Evolutionary conservation across 495 filamentous ascomycete species (phyloP).

Genomic region (Neurospora cerealis): DNA sequence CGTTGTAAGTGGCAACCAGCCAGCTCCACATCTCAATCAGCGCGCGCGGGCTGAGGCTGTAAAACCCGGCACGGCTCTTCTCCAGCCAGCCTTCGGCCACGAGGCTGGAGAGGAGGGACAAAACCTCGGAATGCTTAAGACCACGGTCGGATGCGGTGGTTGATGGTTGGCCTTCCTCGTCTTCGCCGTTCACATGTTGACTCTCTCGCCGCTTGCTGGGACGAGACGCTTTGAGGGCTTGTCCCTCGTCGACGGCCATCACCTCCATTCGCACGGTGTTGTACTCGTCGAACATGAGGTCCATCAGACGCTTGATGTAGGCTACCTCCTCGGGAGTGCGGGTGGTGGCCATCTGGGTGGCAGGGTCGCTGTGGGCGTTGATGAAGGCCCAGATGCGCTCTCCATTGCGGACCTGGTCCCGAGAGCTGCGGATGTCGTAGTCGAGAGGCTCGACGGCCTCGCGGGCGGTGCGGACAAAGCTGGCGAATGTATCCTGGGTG

Average conservation of each 20-base stretch:
- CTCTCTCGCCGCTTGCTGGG: conserved; percentile 31
- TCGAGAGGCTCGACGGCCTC: conserved; percentile 67
- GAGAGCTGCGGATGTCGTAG: conserved; percentile 67
- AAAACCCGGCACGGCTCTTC: conserved; percentile 56
- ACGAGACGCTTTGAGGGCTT: conserved; percentile 58
- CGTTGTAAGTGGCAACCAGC: conserved; percentile 79
- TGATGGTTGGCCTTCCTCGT: conserved; percentile 21
- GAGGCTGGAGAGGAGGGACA: conserved; percentile 57
- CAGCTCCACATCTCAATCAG: conserved; percentile 79
- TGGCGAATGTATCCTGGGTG: conserved; percentile 54
- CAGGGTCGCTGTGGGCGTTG: conserved; percentile 75
- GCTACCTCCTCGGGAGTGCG: conserved; percentile 77
- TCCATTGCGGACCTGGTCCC: conserved; percentile 45
- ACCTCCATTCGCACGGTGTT: conserved; percentile 69
- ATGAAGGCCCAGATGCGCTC: conserved; percentile 62
- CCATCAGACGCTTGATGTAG: conserved; percentile 78
- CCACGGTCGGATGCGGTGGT: conserved; percentile 29
- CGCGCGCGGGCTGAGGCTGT: conserved; percentile 61
- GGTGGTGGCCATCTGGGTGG: conserved; percentile 80
- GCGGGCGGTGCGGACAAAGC: conserved; percentile 61
- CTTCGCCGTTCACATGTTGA: conserved; percentile 27
- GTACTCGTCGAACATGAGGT: conserved; percentile 82
- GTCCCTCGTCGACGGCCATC: conserved; percentile 65
- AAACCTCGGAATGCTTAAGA: conserved; percentile 66
- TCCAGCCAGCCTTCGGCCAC: conserved; percentile 81